These are phyloP conservation scores for Cladosporium sp. DNA, from an alignment of 2,329 filamentous ascomycete genomes.

Conservation along the genomic window DNA sequence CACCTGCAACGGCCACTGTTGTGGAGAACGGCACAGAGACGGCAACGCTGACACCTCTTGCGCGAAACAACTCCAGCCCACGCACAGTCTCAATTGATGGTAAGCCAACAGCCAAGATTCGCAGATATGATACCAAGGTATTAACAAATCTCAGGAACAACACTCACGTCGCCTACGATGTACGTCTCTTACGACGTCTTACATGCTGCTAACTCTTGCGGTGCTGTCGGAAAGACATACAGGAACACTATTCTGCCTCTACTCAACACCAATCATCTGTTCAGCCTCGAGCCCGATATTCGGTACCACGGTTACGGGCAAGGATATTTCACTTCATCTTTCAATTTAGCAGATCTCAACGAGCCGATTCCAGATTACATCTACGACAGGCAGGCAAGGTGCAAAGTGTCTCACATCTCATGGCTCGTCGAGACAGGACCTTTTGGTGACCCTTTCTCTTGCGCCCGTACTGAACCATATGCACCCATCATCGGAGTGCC, in stretches of 20 bases:
- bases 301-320: not conserved
- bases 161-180: conserved; percentile 7
- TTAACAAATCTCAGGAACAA: not conserved
- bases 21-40: conserved; percentile 19
- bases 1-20: conserved; percentile 20
- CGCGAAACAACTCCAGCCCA: not conserved
- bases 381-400: not conserved
- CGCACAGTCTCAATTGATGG: conserved; percentile 13
- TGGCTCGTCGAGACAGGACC: not conserved
- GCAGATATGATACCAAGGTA: not conserved
- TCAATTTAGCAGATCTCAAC: conserved; percentile 3
- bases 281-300: conserved; percentile 1
- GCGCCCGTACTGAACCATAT: conserved; percentile 8
- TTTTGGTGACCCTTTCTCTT: not conserved
- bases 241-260: conserved; percentile 5
- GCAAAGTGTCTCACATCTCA: not conserved
- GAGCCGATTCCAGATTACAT: not conserved
- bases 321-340: conserved; percentile 3
- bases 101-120: not conserved
- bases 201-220: conserved; percentile 2
- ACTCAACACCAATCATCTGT: conserved; percentile 6
- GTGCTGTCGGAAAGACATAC: conserved; percentile 6
- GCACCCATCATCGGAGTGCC: conserved; percentile 12
- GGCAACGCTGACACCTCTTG: conserved; percentile 6
- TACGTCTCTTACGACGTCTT: conserved; percentile 10